Base-by-base conservation (phyloP, 1,284 basidiomycete species). In the Mrakiaceae sp. region DNA sequence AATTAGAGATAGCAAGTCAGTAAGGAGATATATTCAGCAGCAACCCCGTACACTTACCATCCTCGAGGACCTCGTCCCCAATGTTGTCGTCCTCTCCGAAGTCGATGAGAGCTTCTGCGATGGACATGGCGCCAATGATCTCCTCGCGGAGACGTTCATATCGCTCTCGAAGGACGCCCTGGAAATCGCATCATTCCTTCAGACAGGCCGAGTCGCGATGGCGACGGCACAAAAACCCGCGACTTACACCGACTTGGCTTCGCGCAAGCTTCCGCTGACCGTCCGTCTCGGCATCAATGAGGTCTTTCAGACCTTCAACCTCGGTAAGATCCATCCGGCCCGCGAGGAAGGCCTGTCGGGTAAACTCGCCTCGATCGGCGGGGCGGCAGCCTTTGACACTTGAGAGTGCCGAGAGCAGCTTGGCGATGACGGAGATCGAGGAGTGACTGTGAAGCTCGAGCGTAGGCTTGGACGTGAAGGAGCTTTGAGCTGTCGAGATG, bases 11-110 rank as follows among this genome's bases (percentile, higher is more conserved):
- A 16, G 39, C 39, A 55, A 55, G n/a, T 55, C 53, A 55, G 16
- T 12, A 48, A 39, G n/a, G 60, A 54, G 6, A 39, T 16, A 40
- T 14, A 49, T n/a, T n/a, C 11, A 57, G 48, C 55, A 4, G 40
- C 54, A 50, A 48, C 14, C 44, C 5, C 56, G 59, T 3, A 27
- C 3, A 52, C 70, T 50, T 55, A 86, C 87, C 85, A 76, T 82
- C 77, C 5, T 83, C 81, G 70, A 83, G 85, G 2, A 85, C 81
- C 16, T 84, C 86, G 48, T 87, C 85, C 68, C 91, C 89, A 47
- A 92, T 83, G 27, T 89, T 87, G 71, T 93, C 90, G 40, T 87
- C 87, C 74, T 94, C 91, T 5, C 87, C 86, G 74, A 94, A 95
- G 73, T 94, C 91, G 64, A 95, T 92, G 51, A 93, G 76, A 1